These are phyloP conservation scores for Boletus barrowsii DNA, from an alignment of 768 basidiomycete species.

Conservation along the genomic window DNA sequence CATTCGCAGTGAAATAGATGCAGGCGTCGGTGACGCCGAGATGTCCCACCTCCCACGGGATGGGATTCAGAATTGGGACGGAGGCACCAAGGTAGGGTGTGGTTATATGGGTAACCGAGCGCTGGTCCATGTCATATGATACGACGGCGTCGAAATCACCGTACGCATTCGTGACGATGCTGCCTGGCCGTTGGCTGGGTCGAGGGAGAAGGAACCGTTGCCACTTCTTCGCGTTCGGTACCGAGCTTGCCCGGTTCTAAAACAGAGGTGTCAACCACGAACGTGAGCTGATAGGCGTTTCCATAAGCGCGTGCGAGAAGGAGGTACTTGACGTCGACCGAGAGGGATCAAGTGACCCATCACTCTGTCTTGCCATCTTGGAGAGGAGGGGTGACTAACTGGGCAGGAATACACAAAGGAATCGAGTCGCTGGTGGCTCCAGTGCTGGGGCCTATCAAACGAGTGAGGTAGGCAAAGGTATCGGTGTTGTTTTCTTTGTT, in stretches of 20 bases:
- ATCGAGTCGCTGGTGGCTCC: slow-evolving; percentile 27
- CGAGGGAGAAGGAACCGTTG: slow-evolving; percentile 31
- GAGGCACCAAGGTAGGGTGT: slow-evolving; percentile 28
- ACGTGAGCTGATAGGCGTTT: slow-evolving; percentile 28
- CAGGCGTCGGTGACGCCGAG: slow-evolving; percentile 27
- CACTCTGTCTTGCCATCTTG: slow-evolving; percentile 31
- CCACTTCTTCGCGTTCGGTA: slow-evolving; percentile 31
- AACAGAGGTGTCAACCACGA: slow-evolving; percentile 35
- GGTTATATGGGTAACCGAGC: slow-evolving; percentile 36
- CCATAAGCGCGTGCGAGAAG: slow-evolving; percentile 31
- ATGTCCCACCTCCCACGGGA: slow-evolving; percentile 32
- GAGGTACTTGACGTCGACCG: slow-evolving; percentile 38
- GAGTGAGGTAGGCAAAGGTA: slow-evolving; percentile 36
- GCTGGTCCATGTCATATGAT: slow-evolving; percentile 30
- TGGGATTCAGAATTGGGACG: slow-evolving; percentile 34
- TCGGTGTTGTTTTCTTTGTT: slow-evolving; percentile 42
- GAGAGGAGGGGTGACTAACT: slow-evolving; percentile 32
- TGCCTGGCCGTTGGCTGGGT: slow-evolving; percentile 28
- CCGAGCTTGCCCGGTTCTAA: slow-evolving; percentile 21
- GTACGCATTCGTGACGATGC: slow-evolving; percentile 35
- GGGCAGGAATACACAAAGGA: slow-evolving; percentile 33
- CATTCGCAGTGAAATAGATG: slow-evolving; percentile 37
- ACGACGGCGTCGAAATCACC: slow-evolving; percentile 39
- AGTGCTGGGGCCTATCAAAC: slow-evolving; percentile 30
- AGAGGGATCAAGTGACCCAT: slow-evolving; percentile 34